Conservation (phyloP, 2,329 filamentous ascomycete species). For the Phoma sp. region DNA sequence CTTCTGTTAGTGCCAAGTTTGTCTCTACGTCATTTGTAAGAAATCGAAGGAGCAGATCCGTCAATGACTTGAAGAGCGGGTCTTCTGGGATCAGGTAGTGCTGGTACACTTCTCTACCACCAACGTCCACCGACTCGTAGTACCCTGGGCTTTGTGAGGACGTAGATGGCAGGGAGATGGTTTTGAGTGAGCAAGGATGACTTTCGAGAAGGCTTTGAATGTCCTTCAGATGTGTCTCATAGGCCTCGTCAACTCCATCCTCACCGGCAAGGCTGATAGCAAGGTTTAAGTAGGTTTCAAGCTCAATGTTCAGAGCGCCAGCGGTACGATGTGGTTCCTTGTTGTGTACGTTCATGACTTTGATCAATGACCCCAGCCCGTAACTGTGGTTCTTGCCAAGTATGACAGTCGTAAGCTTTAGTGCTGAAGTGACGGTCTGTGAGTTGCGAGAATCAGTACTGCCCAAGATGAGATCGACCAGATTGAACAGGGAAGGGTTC, state of each 20-base stretch:
- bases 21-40: conserved; percentile 91
- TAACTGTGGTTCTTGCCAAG: conserved; percentile 88
- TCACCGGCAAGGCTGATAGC: conserved; percentile 73
- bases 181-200: conserved; percentile 74
- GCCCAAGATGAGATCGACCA: conserved; percentile 88
- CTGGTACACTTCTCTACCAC: conserved; percentile 69
- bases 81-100: conserved; percentile 68
- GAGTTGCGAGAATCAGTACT: conserved; percentile 84
- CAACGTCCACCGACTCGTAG: conserved; percentile 55
- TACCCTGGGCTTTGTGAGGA: conserved; percentile 61
- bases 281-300: conserved; percentile 73
- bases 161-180: conserved; percentile 70
- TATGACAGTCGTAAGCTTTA: conserved; percentile 86
- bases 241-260: conserved; percentile 75
- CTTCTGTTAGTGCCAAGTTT: conserved; percentile 86
- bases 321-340: conserved; percentile 68
- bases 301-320: conserved; percentile 77
- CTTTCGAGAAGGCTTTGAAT: conserved; percentile 72
- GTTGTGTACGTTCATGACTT: conserved; percentile 66
- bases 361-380: conserved; percentile 77
- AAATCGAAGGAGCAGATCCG: conserved; percentile 75
- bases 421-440: conserved; percentile 87
- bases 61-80: conserved; percentile 60
- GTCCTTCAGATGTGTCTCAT: conserved; percentile 75
- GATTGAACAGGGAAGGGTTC: conserved; percentile 88